Conservation (phyloP, 768 basidiomycete genomes). For the Mycena rosella region DNA sequence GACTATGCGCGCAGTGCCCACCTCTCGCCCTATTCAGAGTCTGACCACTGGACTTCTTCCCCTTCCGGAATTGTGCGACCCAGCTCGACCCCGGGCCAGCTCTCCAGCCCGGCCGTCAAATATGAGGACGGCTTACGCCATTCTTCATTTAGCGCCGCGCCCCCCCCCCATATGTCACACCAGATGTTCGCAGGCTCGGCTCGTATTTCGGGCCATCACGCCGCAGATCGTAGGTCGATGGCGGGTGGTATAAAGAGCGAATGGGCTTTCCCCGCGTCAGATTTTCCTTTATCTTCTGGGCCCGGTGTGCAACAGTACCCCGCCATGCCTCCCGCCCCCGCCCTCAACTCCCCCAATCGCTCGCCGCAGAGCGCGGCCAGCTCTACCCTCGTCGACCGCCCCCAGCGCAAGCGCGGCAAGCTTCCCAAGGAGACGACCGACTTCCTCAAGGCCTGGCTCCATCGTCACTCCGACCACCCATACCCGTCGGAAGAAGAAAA, state of each 20-base stretch:
- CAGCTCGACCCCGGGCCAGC: conserved; percentile 73
- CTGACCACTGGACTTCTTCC: conserved; percentile 68
- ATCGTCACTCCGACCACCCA: conserved; percentile 89
- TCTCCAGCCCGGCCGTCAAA: conserved; percentile 66
- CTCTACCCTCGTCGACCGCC: conserved; percentile 79
- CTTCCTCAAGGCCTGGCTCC: conserved; percentile 89
- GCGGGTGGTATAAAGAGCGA: conserved; percentile 72
- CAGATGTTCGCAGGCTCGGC: conserved; percentile 76
- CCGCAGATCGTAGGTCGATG: conserved; percentile 64
- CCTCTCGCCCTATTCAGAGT: conserved; percentile 61
- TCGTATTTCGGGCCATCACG: conserved; percentile 77
- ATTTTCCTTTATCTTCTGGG: conserved; percentile 64
- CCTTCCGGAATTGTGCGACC: conserved; percentile 74
- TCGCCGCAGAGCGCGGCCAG: conserved; percentile 64
- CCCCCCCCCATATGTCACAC: conserved; percentile 56
- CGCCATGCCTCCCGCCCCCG: conserved; percentile 60
- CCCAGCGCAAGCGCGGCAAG: conserved; percentile 87
- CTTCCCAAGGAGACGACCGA: conserved; percentile 93
- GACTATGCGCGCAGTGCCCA: conserved; percentile 61
- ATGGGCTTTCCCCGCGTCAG: conserved; percentile 76
- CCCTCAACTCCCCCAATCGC: conserved; percentile 64
- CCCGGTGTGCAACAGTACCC: conserved; percentile 47
- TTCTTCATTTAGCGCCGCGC: conserved; percentile 70
- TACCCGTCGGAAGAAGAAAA: conserved; percentile 94
- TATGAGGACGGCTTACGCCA: conserved; percentile 81